phyloP scores from a whole-genome alignment of 78 protist species.

The Protostelium mycophagum region DNA sequence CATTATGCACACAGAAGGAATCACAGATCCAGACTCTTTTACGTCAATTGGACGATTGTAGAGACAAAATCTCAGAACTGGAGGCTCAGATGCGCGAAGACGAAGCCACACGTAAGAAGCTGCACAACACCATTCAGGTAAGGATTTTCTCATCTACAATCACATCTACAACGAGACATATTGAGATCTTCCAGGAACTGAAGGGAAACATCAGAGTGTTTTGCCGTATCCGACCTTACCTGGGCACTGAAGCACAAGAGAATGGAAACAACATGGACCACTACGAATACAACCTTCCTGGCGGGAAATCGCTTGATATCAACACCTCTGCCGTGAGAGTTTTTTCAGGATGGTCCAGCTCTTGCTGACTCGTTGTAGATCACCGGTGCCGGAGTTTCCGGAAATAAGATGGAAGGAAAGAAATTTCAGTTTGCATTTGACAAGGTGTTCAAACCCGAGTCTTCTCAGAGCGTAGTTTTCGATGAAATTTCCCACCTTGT shows the following conservation, averaged over 20 bases:
- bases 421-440: conserved; percentile 50
- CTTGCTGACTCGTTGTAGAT: not conserved
- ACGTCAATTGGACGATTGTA: not conserved
- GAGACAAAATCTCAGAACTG: not conserved
- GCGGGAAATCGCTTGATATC: conserved; percentile 10
- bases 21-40: not conserved
- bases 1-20: not conserved
- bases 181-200: conserved; percentile 10
- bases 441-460: conserved; percentile 38
- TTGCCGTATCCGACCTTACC: conserved; percentile 77
- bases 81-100: conserved; percentile 24
- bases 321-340: not conserved
- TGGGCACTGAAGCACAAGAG: not conserved
- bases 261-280: not conserved
- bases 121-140: conserved; percentile 55
- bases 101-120: conserved; percentile 18
- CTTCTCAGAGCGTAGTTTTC: conserved; percentile 72
- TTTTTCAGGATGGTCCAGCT: not conserved
- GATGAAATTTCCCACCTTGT: conserved; percentile 74
- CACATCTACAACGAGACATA: not conserved
- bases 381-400: not conserved
- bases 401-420: not conserved
- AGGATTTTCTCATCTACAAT: no score
- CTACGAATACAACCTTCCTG: not conserved
- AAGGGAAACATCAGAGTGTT: conserved; percentile 84